Evolutionary conservation across 352 stramenopile genomes (phyloP).

Genomic region (Phytopythium litorale): DNA sequence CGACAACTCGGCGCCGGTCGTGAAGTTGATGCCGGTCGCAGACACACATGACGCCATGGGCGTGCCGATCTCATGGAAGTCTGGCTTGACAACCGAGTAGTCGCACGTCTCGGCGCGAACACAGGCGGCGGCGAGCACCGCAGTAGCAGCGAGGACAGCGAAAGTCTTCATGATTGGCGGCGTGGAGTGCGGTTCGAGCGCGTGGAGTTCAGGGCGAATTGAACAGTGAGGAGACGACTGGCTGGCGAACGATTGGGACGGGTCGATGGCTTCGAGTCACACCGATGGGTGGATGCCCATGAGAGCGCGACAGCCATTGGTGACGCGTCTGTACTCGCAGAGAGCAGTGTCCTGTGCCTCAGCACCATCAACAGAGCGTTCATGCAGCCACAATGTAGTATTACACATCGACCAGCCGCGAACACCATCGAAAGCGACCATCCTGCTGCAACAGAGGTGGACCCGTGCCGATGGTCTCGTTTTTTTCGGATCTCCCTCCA

Average conservation of each 20-base stretch:
- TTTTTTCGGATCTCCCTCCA: background rate
- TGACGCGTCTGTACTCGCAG: background rate
- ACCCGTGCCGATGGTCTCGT: background rate
- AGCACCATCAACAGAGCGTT: no score
- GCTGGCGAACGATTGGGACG: background rate
- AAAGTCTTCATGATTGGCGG: slow-evolving; percentile 4
- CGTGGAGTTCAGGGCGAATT: slow-evolving; percentile 3
- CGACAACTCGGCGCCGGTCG: slow-evolving; percentile 1
- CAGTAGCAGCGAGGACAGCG: background rate
- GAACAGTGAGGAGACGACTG: background rate
- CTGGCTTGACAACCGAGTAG: slow-evolving; percentile 11
- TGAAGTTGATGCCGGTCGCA: slow-evolving; percentile 15
- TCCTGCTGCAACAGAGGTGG: background rate
- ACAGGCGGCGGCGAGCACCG: background rate
- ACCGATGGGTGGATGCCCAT: no score
- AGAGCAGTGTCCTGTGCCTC: no score
- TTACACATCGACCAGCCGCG: background rate
- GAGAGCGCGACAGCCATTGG: background rate
- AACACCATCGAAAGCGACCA: background rate
- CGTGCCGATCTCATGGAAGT: slow-evolving; percentile 12
- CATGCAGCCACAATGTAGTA: background rate
- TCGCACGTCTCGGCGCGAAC: slow-evolving; percentile 9
- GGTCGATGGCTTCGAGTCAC: background rate
- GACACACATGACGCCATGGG: slow-evolving; percentile 12
- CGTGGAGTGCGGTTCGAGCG: background rate